A percentile compares a stretch with the other conserved stretches of the same genome.
Conservation (phyloP, 345 rosid genomes). For the Bretschneidera sinensis region DNA sequence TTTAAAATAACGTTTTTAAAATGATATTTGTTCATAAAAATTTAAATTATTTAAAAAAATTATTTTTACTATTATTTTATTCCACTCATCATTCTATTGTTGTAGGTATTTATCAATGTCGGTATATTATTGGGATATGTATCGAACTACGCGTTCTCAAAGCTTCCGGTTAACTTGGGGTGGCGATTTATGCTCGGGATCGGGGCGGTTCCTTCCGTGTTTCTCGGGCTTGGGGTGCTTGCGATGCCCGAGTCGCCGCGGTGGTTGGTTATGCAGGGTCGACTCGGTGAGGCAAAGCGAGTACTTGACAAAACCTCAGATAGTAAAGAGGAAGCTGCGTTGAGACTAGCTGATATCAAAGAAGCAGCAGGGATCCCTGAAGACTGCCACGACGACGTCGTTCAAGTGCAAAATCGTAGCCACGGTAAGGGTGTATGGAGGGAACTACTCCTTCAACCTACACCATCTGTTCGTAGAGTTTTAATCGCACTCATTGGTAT, state of each 20-base stretch:
- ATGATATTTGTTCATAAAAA: too few relatives aligned
- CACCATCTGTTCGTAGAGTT: conserved; percentile 64
- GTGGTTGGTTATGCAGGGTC: conserved; percentile 92
- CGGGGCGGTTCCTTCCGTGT: conserved; percentile 64
- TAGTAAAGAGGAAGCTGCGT: conserved; percentile 46
- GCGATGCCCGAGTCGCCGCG: conserved; percentile 97
- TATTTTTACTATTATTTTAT: too few relatives aligned
- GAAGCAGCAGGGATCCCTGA: conserved; percentile 72
- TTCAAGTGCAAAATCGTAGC: conserved; percentile 33
- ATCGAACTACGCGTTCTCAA: conserved; percentile 71
- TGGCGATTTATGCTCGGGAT: conserved; percentile 93
- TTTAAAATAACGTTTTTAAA: too few relatives aligned
- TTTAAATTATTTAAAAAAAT: too few relatives aligned
- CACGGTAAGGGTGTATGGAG: conserved; percentile 70
- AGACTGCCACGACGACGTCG: conserved; percentile 69
- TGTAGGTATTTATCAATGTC: conserved; percentile 69
- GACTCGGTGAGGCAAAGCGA: conserved; percentile 67
- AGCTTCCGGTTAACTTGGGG: conserved; percentile 44
- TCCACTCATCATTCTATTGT: too few relatives aligned
- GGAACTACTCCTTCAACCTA: conserved; percentile 59
- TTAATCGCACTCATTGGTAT: conserved; percentile 63
- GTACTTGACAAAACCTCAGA: conserved; percentile 81
- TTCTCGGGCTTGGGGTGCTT: conserved; percentile 50
- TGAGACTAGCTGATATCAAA: conserved; percentile 71
- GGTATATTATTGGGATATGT: conserved; percentile 77